phyloP scores from a whole-genome alignment of 2,329 filamentous ascomycete genomes.

The Penicillium verrucosum region DNA sequence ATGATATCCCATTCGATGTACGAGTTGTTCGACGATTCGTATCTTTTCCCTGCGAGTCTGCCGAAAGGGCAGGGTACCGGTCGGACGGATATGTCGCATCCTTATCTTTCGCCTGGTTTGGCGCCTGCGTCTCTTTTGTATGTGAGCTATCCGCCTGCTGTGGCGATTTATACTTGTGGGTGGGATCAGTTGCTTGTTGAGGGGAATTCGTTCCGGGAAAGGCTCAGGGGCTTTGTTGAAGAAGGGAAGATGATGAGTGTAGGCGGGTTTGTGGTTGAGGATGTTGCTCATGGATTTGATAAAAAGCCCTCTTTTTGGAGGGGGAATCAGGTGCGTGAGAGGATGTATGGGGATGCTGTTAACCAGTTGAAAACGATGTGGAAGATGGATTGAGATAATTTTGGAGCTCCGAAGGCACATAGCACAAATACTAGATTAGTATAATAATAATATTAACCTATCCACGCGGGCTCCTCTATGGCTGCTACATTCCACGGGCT shows the following conservation, averaged over 20 bases:
- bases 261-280: constrained; percentile 16
- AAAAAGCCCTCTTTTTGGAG: constrained; percentile 20
- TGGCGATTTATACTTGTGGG: constrained; percentile 22
- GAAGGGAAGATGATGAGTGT: constrained; percentile 13
- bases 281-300: constrained; percentile 22
- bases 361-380: constrained; percentile 18
- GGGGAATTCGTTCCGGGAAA: constrained; percentile 19
- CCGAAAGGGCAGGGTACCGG: constrained; percentile 2
- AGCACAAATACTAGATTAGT: no score
- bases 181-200: constrained; percentile 24
- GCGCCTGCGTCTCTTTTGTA: constrained; percentile 8
- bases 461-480: no score
- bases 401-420: background rate
- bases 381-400: background rate
- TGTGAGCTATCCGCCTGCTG: constrained; percentile 11
- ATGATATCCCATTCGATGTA: constrained; percentile 11
- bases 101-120: constrained; percentile 21
- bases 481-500: no score
- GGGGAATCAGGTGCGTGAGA: constrained; percentile 10
- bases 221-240: constrained; percentile 15
- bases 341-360: constrained; percentile 21
- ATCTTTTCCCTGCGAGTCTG: constrained; percentile 9
- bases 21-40: constrained; percentile 19
- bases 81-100: constrained; percentile 17
- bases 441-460: no score